Evolutionary conservation across 768 basidiomycete genomes (phyloP), one percentile per base, ranked within the genome.

Genomic region (Hericium coralloides): DNA sequence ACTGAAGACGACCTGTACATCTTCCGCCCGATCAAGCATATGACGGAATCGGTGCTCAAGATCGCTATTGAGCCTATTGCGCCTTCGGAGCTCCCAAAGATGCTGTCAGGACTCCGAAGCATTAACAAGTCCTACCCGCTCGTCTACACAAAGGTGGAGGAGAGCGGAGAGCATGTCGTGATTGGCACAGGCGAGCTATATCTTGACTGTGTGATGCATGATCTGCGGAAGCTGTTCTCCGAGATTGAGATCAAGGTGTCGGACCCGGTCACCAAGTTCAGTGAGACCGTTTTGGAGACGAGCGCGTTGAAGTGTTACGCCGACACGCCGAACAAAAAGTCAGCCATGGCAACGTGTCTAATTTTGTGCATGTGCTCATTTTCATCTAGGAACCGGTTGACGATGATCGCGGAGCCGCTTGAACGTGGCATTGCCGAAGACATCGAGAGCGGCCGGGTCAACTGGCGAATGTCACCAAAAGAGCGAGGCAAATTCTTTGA

Each of bases 221-320:
- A 99, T 71, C 73, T 99, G 52, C 79, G 97, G 59, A 82, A 80
- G 59, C 67, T 98, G 59, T 99, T 95, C 74, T 85, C 94, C 31
- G 97, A 99, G 76, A 97, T 98, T 64, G 97, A 99, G 78, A 98
- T 99, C 79, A 99, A 99, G 76, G 94, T 98, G 14, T 98, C 95
- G 22, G 97, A 99, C 75, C 97, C 97, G 1, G 94, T 98, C 39
- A 95, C 94, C 15, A 92, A 93, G 68, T 99, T 99, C 75, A 90
- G 92, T 67, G 97, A 99, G 75, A 99, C 97, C 2, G 95, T 98
- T 20, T 76, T 98, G 62, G 97, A 99, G 76, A 98, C 95, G 36
- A 93, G 90, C 63, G 97, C 95, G 3, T 73, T 99, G 61, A 99
- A 98, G 73, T 98, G 95, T 67, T 99, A 99, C 70, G 97, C 97